phyloP scores from a whole-genome alignment of 192 early-diverging fungal species.

The Coemansia sp. region DNA sequence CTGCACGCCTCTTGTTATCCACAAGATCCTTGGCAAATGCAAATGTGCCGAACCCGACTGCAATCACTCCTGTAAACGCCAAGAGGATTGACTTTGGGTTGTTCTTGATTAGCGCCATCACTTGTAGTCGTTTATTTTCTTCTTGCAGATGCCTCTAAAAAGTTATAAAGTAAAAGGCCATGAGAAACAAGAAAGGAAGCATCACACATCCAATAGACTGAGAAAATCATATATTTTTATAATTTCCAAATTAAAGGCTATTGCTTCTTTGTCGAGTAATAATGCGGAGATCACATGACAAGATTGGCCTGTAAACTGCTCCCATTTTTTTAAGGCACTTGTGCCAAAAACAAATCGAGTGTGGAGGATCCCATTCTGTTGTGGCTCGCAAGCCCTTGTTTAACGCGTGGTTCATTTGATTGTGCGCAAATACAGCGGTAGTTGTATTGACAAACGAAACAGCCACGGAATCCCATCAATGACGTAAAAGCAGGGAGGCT shows the following conservation, averaged over 20 bases:
- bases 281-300: neutral
- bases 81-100: constrained; percentile 47
- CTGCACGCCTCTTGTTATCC: constrained; percentile 45
- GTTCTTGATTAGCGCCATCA: constrained; percentile 49
- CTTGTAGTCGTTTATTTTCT: neutral
- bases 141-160: too few species aligned
- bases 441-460: neutral
- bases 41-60: constrained; percentile 37
- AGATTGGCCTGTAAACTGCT: too few species aligned
- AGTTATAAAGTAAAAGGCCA: too few species aligned
- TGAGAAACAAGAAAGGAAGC: too few species aligned
- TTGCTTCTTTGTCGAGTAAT: neutral
- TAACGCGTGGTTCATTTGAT: neutral
- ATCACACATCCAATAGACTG: neutral
- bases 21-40: constrained; percentile 46
- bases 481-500: neutral
- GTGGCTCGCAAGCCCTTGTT: neutral
- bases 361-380: neutral
- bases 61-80: constrained; percentile 40
- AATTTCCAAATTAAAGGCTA: neutral
- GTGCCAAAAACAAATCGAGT: neutral
- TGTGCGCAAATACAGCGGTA: neutral
- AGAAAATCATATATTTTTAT: neutral
- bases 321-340: neutral
- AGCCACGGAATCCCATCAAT: neutral